Base-by-base conservation (phyloP, 768 basidiomycete species). In the Tephrocybe sp. region DNA sequence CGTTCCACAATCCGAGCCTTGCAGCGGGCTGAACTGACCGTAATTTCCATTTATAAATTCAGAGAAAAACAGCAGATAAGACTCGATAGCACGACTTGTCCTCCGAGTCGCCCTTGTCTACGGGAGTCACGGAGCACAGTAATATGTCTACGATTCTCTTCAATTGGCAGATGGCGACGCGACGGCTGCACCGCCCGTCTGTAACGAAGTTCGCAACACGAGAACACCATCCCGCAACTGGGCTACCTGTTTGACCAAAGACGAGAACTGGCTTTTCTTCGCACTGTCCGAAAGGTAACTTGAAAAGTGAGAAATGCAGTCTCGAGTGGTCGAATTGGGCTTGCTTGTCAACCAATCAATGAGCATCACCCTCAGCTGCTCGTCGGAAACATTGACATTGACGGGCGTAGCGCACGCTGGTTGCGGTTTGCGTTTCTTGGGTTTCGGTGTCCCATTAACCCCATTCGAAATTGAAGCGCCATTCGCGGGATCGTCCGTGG, bases 221-320 rank as follows among this genome's bases (percentile, higher is more conserved):
- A 91, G 68, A 23, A 82, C 71, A 31, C 84, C 84, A 37, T 76
- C 76, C 69, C 82, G 86, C 65, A 91, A 63, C 63, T 79, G 74
- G 16, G 89, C 90, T 38, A 90, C 82, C 65, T 90, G 83, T 70
- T 86, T 84, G 39, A 92, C 84, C 65, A 92, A 74, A 9, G 74
- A 77, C n/a, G 88, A 86, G 61, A 92, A 90, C 65, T 76, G 81
- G 41, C 65, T 61, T 75, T 90, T 90, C 73, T 83, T 85, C 56
- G 74, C 77, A 41, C 75, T 76, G 58, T 83, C 83, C 24, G 79
- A 83, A 45, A 91, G 64, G 58, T 88, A 91, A 13, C 82, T 82
- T 53, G 83, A 83, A 61, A 91, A 92, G 62, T 88, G 77, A 44
- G 82, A 79, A 53, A 91, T 91, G 60, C 88, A 90, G 58, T 90